These are phyloP conservation scores for Xylaria sp. DNA, from an alignment of 2,329 filamentous ascomycete genomes.

Conservation along the genomic window DNA sequence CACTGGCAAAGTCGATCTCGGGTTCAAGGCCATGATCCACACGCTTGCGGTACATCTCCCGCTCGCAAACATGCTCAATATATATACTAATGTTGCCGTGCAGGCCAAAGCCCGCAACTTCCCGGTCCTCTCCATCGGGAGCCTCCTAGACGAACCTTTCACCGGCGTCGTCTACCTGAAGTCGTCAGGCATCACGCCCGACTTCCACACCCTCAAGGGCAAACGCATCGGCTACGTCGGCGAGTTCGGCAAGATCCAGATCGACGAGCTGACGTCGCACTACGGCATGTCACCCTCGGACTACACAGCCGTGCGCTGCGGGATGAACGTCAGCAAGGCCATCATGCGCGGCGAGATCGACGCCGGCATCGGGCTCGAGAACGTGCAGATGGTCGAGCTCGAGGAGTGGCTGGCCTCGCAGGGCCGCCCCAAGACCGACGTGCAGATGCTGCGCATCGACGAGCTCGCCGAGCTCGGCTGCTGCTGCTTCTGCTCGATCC, in stretches of 20 bases:
- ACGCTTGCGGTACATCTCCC: constrained; percentile 70
- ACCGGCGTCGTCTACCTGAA: constrained; percentile 83
- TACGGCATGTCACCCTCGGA: constrained; percentile 78
- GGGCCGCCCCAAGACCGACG: constrained; percentile 71
- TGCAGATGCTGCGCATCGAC: constrained; percentile 85
- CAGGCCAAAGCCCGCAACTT: constrained; percentile 80
- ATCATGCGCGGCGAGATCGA: constrained; percentile 79
- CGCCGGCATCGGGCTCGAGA: constrained; percentile 80
- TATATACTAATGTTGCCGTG: neutral
- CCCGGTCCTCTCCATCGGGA: constrained; percentile 77
- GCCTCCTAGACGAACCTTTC: constrained; percentile 82
- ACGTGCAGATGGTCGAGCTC: constrained; percentile 85
- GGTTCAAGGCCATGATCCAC: constrained; percentile 88
- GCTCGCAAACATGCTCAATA: neutral
- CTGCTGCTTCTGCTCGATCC: constrained; percentile 85
- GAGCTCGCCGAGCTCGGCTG: constrained; percentile 82
- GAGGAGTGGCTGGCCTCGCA: constrained; percentile 77
- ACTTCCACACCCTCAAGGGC: constrained; percentile 79
- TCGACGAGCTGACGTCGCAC: constrained; percentile 82
- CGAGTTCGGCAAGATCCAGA: constrained; percentile 86
- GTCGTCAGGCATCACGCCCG: constrained; percentile 76
- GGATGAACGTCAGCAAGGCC: constrained; percentile 83
- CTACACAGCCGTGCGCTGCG: constrained; percentile 81
- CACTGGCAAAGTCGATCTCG: constrained; percentile 78
- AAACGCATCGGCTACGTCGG: constrained; percentile 84